Percentiles rank a stretch among this genome's conserved stretches.
phyloP scores from a whole-genome alignment of 2,329 filamentous ascomycete genomes.

The Akanthomyces dipterigenus region DNA sequence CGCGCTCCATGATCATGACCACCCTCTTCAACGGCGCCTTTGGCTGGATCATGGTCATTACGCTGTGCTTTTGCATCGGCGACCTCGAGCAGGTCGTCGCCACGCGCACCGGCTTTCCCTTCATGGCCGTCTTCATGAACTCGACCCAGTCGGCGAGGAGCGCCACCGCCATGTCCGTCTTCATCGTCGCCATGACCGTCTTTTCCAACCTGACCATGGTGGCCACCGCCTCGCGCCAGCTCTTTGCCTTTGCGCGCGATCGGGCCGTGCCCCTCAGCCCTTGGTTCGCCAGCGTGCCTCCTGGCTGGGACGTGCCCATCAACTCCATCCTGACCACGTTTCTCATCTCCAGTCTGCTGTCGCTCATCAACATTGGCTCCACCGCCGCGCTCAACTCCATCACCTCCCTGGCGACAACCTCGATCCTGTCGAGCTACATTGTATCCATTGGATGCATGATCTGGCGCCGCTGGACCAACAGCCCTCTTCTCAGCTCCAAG shows the following conservation, averaged over 20 bases:
- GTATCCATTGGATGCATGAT: constrained; percentile 39
- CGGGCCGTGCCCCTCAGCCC: constrained; percentile 21
- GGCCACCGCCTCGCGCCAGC: constrained; percentile 24
- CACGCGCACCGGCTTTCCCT: constrained; percentile 21
- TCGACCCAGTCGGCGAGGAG: constrained; percentile 16
- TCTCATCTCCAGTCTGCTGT: constrained; percentile 35
- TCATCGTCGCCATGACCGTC: constrained; percentile 21
- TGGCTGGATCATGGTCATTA: constrained; percentile 29
- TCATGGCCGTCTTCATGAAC: constrained; percentile 24
- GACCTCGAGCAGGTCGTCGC: constrained; percentile 18
- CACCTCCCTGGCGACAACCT: constrained; percentile 43
- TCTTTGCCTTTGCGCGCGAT: constrained; percentile 29
- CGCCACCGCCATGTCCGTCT: constrained; percentile 21
- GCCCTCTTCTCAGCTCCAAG: constrained; percentile 15
- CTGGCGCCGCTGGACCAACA: constrained; percentile 31
- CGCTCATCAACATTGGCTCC: constrained; percentile 46
- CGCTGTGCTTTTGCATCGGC: constrained; percentile 28
- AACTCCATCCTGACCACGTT: constrained; percentile 27
- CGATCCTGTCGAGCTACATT: constrained; percentile 45
- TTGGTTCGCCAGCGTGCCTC: constrained; percentile 12
- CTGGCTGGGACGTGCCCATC: constrained; percentile 14
- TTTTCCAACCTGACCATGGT: constrained; percentile 22
- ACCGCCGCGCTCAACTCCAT: constrained; percentile 46
- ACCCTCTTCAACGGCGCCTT: constrained; percentile 26
- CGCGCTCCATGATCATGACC: constrained; percentile 26